A percentile compares a stretch with the other conserved stretches of the same genome.
phyloP scores from a whole-genome alignment of 306 rosid genomes.

The Vachellia collinsii region DNA sequence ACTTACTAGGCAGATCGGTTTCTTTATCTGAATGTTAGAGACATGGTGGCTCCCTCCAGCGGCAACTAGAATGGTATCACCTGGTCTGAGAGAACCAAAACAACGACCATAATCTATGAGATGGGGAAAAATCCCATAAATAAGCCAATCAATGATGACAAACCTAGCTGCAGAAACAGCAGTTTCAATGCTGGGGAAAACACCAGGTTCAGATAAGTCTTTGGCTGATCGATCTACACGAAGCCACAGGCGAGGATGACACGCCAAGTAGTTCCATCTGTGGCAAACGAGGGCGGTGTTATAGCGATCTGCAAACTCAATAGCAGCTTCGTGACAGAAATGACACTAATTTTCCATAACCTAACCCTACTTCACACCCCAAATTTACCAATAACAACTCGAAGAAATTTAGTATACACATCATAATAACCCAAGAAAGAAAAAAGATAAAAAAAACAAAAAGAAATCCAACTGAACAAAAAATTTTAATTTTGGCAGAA shows the following conservation, averaged over 20 bases:
- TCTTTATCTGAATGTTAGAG: conserved; percentile 83
- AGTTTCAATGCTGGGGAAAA: conserved; percentile 81
- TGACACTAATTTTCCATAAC: conserved; percentile 27
- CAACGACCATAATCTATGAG: conserved; percentile 23
- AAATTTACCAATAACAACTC: not conserved
- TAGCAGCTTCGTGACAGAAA: conserved; percentile 63
- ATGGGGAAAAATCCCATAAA: not conserved
- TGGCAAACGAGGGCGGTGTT: conserved; percentile 99
- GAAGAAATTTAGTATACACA: not conserved
- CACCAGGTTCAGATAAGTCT: conserved; percentile 70
- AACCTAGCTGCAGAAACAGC: conserved; percentile 92
- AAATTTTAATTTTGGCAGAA: conserved; percentile 22
- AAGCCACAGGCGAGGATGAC: conserved; percentile 95
- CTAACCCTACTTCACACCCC: conserved; percentile 14
- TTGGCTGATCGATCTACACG: conserved; percentile 85
- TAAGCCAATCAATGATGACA: conserved; percentile 22
- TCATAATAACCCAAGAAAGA: conserved; percentile 16
- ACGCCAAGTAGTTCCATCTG: conserved; percentile 96
- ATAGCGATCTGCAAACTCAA: conserved; percentile 99
- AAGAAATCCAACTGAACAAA: conserved; percentile 18
- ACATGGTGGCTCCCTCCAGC: conserved; percentile 82
- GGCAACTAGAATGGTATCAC: conserved; percentile 90
- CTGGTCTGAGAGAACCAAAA: conserved; percentile 64
- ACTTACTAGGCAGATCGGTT: conserved; percentile 89
- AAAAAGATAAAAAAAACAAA: not conserved